These are phyloP conservation scores for Rhizopogon rudus DNA, from an alignment of 768 basidiomycete genomes.

Conservation along the genomic window DNA sequence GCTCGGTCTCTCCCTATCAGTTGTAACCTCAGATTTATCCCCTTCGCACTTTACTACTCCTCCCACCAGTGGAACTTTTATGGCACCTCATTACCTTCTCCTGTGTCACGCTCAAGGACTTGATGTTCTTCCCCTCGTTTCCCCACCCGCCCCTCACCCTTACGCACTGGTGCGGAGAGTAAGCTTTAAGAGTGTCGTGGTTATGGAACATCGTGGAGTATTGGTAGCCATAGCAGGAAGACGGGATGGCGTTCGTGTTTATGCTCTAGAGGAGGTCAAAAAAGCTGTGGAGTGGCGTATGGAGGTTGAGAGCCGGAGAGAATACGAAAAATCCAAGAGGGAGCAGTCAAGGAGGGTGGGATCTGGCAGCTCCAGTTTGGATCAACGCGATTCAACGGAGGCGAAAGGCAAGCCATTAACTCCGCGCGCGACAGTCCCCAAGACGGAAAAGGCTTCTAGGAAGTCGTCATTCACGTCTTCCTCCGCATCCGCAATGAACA, in stretches of 20 bases:
- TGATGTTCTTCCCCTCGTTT: constrained; percentile 75
- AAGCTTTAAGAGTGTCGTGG: constrained; percentile 80
- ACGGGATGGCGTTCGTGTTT: constrained; percentile 82
- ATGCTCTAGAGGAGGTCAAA: constrained; percentile 82
- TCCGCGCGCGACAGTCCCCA: constrained; percentile 33
- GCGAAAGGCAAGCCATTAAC: constrained; percentile 47
- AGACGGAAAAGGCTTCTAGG: constrained; percentile 13
- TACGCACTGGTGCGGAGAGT: constrained; percentile 81
- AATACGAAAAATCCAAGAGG: constrained; percentile 64
- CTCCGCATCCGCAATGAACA: constrained; percentile 11
- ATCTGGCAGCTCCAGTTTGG: constrained; percentile 29
- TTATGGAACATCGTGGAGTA: constrained; percentile 90
- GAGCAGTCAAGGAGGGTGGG: constrained; percentile 58
- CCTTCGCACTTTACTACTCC: constrained; percentile 77
- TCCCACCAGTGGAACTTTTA: constrained; percentile 73
- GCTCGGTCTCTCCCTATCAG: constrained; percentile 67
- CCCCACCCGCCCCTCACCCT: constrained; percentile 70
- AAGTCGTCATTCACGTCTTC: constrained; percentile 14
- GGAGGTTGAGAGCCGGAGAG: constrained; percentile 71
- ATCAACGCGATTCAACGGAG: constrained; percentile 39
- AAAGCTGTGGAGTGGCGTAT: constrained; percentile 86
- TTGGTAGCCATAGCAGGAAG: constrained; percentile 87
- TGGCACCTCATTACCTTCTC: constrained; percentile 76
- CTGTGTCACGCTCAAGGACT: constrained; percentile 84
- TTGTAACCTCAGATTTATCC: constrained; percentile 61